Conservation (phyloP, 2,329 filamentous ascomycete species). For the Aureobasidium sp. region DNA sequence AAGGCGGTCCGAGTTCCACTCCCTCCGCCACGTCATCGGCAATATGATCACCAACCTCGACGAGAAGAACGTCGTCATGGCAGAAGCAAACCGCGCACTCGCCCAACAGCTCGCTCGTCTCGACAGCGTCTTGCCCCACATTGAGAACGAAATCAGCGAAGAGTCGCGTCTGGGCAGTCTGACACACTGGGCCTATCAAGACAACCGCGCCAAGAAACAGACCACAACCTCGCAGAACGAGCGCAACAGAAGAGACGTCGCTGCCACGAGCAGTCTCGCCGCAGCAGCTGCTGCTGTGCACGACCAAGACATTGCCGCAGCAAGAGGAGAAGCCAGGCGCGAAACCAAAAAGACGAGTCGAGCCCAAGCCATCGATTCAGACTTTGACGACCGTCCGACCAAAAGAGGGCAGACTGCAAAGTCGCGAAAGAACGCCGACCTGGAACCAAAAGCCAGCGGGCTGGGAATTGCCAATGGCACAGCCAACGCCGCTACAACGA, state of each 20-base stretch:
- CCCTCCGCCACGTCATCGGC: conserved; percentile 69
- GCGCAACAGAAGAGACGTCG: conserved; percentile 69
- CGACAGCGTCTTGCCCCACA: conserved; percentile 78
- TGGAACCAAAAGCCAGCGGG: conserved; percentile 37
- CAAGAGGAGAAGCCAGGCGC: conserved; percentile 75
- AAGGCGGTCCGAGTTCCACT: conserved; percentile 67
- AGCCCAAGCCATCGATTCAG: conserved; percentile 67
- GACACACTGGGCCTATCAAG: conserved; percentile 92
- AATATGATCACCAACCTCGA: conserved; percentile 87
- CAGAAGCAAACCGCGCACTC: conserved; percentile 83
- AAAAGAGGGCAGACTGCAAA: conserved; percentile 62
- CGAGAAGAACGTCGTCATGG: conserved; percentile 95
- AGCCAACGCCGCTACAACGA: conserved; percentile 49
- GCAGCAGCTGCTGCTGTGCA: conserved; percentile 68
- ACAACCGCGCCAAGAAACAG: conserved; percentile 57
- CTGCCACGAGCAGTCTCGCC: conserved; percentile 60
- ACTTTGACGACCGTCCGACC: conserved; percentile 61
- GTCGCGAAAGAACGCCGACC: conserved; percentile 52
- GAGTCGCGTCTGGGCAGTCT: conserved; percentile 88
- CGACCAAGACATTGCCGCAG: conserved; percentile 72
- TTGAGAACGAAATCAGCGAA: conserved; percentile 85
- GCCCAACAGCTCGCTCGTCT: conserved; percentile 77
- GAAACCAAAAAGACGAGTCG: conserved; percentile 58
- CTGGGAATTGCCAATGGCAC: conserved; percentile 55
- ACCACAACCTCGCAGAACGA: conserved; percentile 54